Evolutionary conservation across 495 filamentous ascomycete genomes (phyloP).

Genomic region (Immersiella caudata): DNA sequence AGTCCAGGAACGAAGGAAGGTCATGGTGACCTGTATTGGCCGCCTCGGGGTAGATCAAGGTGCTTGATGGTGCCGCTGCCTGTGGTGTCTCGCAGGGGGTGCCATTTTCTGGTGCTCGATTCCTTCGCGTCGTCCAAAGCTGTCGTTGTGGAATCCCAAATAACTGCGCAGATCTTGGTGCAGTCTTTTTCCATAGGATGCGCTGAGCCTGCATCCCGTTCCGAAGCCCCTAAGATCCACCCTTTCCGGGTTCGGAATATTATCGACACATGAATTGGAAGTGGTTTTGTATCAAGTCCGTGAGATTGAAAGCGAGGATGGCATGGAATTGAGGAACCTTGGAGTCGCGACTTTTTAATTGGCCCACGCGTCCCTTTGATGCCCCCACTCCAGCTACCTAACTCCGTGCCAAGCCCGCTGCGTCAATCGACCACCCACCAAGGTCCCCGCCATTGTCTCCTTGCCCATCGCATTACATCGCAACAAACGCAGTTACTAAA

Average conservation of each 20-base stretch:
- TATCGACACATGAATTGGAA: background rate
- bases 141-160: background rate
- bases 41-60: constrained; percentile 47
- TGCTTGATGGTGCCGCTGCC: background rate
- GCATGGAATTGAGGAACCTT: background rate
- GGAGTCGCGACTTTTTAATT: background rate
- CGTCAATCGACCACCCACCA: background rate
- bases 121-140: background rate
- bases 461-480: background rate
- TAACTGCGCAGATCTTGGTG: background rate
- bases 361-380: background rate
- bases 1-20: constrained; percentile 69
- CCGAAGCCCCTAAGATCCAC: background rate
- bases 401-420: constrained; percentile 4
- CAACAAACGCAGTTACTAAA: background rate
- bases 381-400: constrained; percentile 3
- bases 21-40: constrained; percentile 62
- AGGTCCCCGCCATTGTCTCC: background rate
- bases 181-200: background rate
- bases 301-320: background rate
- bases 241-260: background rate
- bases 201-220: background rate
- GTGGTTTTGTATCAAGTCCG: background rate
- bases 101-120: background rate
- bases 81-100: background rate